Conservation (phyloP, 164 flowering plant species). For the Magnolia sinica region DNA sequence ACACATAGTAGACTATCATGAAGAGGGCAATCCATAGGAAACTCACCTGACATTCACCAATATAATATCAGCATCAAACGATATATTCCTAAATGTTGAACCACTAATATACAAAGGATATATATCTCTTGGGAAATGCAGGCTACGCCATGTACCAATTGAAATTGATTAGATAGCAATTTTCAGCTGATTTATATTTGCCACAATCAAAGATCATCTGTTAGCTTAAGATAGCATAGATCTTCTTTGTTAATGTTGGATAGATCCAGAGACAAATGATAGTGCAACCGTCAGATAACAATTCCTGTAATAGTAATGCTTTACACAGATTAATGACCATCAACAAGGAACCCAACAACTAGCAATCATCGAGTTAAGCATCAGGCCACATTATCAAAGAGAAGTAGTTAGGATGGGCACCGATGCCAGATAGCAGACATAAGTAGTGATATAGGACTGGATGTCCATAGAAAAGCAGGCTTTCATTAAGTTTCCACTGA, state of each 20-base stretch:
- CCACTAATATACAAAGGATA: background rate
- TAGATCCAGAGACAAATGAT: background rate
- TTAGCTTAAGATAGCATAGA: no score
- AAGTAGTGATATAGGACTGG: no score
- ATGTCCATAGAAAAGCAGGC: background rate
- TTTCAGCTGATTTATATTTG: no score
- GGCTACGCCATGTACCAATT: no score
- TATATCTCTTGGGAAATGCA: no score
- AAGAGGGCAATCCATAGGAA: slow-evolving; percentile 99
- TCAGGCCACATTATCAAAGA: background rate
- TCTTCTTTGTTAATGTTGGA: no score
- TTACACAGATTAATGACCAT: background rate
- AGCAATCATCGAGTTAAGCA: background rate
- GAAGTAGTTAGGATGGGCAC: background rate
- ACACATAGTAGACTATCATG: slow-evolving; percentile 85
- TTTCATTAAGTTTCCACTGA: background rate
- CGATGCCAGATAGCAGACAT: background rate
- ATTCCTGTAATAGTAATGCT: background rate
- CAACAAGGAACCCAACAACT: background rate
- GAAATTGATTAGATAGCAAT: background rate
- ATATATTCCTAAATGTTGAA: background rate
- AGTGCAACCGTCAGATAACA: background rate
- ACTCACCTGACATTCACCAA: slow-evolving; percentile 60
- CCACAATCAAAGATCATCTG: no score
- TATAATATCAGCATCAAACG: slow-evolving; percentile 7